Evolutionary conservation across 345 rosid species (phyloP), one percentile per base, ranked within the genome.

Genomic region (Citrus mangshanensis): DNA sequence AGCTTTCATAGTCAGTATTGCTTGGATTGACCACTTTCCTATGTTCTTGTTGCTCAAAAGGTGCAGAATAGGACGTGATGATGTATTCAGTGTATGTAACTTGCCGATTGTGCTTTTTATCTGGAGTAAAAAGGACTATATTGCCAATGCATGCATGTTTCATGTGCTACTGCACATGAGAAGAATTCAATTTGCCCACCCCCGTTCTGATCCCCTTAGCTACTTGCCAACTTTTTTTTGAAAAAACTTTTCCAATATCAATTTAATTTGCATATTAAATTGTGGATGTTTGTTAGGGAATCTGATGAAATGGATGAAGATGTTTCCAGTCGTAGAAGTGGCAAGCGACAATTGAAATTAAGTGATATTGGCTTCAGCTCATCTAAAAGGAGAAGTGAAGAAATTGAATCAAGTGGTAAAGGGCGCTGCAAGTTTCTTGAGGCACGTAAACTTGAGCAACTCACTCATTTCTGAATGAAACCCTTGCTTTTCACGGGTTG

Each of bases 371-470:
- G 98, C 37, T 89, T 93, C 76, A 80, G 83, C 9, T 73, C 86
- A 18, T 83, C 91, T 16, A 94, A 95, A 79, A 90, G 85, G 85
- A 93, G 90, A 74, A 87, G 80, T 9, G 93, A 92, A 84, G 95
- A 93, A 81, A 84, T 75, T 35, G 97, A 91, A 85, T 93, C 99
- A 16, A 90, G 93, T 78, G 97, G 93, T 9, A 90, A 89, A 82
- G 94, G 98, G 35, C 93, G 99, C 21, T 90, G 98, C 89, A 93
- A 93, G 72, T 92, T 95, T 85, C 87, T 93, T 81, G 91, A 89
- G 72, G 63, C 97, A 62, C 92, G 97, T 73, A 90, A 89, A 82
- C 94, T 93, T 59, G 91, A 92, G 84, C 97, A 87, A 77, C 84
- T 93, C 74, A 65, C 88, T 82, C 89, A 80, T 80, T 92, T 95